phyloP scores from a whole-genome alignment of 352 stramenopile genomes.

The Pythium guiyangense region DNA sequence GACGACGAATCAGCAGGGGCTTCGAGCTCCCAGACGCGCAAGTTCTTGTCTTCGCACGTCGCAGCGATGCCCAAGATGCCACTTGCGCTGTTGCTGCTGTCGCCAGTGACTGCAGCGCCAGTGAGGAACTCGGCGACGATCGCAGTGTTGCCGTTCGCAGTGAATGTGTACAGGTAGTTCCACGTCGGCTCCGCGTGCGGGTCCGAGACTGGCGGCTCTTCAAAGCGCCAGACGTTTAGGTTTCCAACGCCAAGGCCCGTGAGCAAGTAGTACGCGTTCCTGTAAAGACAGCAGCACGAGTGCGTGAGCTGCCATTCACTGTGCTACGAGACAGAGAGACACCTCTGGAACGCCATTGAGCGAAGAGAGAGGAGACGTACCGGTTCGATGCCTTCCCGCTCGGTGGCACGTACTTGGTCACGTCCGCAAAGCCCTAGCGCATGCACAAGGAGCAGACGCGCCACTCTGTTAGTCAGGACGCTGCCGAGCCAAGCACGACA shows the following conservation, averaged over 20 bases:
- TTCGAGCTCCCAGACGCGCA: conserved; percentile 67
- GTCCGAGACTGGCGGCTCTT: conserved; percentile 21
- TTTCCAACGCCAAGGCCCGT: conserved; percentile 67
- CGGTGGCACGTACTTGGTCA: conserved; percentile 33
- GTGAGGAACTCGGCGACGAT: conserved; percentile 51
- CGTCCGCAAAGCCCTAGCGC: conserved; percentile 78
- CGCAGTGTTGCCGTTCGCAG: conserved; percentile 50
- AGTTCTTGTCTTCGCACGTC: conserved; percentile 48
- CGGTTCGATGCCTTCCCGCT: conserved; percentile 3
- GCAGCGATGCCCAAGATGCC: conserved; percentile 36
- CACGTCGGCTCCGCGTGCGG: conserved; percentile 28
- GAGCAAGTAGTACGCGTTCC: conserved; percentile 68
- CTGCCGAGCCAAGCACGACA: not conserved
- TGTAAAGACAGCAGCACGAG: not conserved
- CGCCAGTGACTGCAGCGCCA: conserved; percentile 5
- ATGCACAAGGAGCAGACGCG: conserved; percentile 9
- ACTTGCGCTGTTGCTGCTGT: not conserved
- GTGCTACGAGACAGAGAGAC: too few species aligned
- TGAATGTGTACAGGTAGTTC: conserved; percentile 53
- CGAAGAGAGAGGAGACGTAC: conserved; percentile 4
- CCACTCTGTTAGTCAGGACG: not conserved
- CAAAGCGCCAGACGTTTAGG: conserved; percentile 74
- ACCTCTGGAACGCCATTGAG: not conserved
- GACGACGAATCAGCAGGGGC: conserved; percentile 11
- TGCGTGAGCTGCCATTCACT: too few species aligned